Evolutionary conservation across 2,329 filamentous ascomycete genomes (phyloP), one percentile per base, ranked within the genome.

Genomic region (Seiridium cupressi): DNA sequence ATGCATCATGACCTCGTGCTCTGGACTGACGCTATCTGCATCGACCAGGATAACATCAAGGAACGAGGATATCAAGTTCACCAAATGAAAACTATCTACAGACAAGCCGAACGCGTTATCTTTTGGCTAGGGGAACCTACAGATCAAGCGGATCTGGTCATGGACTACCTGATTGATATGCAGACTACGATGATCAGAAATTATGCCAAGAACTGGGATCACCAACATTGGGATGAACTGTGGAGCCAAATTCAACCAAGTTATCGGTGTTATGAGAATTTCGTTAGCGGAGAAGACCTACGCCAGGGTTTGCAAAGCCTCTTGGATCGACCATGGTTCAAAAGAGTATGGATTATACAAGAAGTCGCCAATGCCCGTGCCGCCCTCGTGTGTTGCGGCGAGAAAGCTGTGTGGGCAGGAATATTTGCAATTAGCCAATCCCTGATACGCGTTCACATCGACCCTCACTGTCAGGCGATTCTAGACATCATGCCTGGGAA

Each of bases 51-150:
- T 6, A 55, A 60, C 34, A 26, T 48, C 13, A 13, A 46, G 3
- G 64, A 66, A 44, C 51, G 55, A 47, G 59, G 60, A 5, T 60
- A 64, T 10, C 64, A 66, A 40, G 64, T 66, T 11, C 40, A 58
- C 10, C 59, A 58, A 9, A 65, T 66, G 62, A 35, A 51, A 4
- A 26, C 55, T 10, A 61, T 66, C 0, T 66, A 64, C 51, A 44
- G 48, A 7, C 34, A 44, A 6, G 64, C 64, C 1, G 57, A 60
- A 7, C 31, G 35, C 5, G 64, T 66, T 36, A 42, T 66, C 10
- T 44, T 66, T 13, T 66, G 64, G 64, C 57, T 66, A 1, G 64
- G 64, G 2, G 13, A 35, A 3, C 18, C 31, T 11, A 38, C 42
- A 7, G 38, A 42, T 42, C 7, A 42, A 6, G 11, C 11, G 6